Evolutionary conservation across 805 yeast genomes (phyloP).

Genomic region (Sungouiella thailandica): DNA sequence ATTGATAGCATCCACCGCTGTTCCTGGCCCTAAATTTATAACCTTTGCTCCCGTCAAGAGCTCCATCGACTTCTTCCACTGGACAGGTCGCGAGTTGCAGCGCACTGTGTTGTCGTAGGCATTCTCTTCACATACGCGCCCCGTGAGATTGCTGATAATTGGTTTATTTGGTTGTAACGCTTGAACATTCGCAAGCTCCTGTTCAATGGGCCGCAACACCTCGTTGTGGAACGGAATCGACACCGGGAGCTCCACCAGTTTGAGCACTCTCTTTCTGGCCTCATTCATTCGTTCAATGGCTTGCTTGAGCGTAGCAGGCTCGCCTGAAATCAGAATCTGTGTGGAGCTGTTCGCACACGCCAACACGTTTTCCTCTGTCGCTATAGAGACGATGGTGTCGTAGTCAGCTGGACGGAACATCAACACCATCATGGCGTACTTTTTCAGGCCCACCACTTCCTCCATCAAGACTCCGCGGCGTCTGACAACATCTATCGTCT

Average conservation of each 20-base stretch:
- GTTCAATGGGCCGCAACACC: constrained; percentile 33
- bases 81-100: constrained; percentile 41
- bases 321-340: constrained; percentile 45
- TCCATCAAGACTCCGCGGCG: constrained; percentile 14
- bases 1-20: constrained; percentile 23
- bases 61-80: constrained; percentile 35
- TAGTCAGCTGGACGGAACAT: constrained; percentile 22
- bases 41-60: constrained; percentile 12
- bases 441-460: constrained; percentile 1
- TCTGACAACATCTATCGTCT: constrained; percentile 13
- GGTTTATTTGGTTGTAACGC: constrained; percentile 20
- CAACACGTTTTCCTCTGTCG: constrained; percentile 23
- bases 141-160: constrained; percentile 35
- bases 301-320: constrained; percentile 16
- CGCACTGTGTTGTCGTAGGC: constrained; percentile 28
- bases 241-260: constrained; percentile 35
- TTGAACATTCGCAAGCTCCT: constrained; percentile 24
- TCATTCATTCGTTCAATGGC: constrained; percentile 15
- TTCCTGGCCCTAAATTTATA: constrained; percentile 38
- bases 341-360: constrained; percentile 43
- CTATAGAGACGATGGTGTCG: constrained; percentile 17
- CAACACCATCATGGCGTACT: constrained; percentile 31
- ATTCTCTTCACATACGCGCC: constrained; percentile 17
- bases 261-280: constrained; percentile 17
- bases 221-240: constrained; percentile 49